These are phyloP conservation scores for Aspergillus leporis DNA, from an alignment of 495 filamentous ascomycete species.

Conservation along the genomic window DNA sequence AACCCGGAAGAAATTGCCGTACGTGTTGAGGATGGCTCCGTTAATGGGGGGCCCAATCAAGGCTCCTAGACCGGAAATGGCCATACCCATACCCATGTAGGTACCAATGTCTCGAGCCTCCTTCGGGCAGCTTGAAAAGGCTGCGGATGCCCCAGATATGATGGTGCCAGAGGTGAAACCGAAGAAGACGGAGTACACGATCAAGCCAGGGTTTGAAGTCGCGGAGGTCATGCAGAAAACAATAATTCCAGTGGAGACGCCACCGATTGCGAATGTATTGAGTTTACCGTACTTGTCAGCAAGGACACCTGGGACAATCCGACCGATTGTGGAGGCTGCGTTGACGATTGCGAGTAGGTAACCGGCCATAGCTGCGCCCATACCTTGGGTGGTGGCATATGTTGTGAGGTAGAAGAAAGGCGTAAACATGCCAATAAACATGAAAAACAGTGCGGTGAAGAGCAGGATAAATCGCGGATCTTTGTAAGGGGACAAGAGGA, in stretches of 20 bases:
- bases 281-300: slow-evolving; percentile 25
- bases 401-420: slow-evolving; percentile 29
- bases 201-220: slow-evolving; percentile 48
- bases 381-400: slow-evolving; percentile 18
- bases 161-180: slow-evolving; percentile 65
- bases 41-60: slow-evolving; percentile 60
- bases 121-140: slow-evolving; percentile 4
- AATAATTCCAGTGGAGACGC: neutral
- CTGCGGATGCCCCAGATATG: slow-evolving; percentile 42
- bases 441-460: too few relatives aligned
- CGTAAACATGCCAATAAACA: slow-evolving; percentile 20
- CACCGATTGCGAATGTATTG: slow-evolving; percentile 5
- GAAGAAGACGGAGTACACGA: slow-evolving; percentile 58
- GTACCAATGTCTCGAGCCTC: slow-evolving; percentile 48
- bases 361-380: slow-evolving; percentile 18
- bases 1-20: slow-evolving; percentile 1
- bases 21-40: slow-evolving; percentile 45
- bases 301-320: slow-evolving; percentile 22
- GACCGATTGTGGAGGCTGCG: slow-evolving; percentile 29
- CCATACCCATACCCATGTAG: slow-evolving; percentile 60
- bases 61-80: slow-evolving; percentile 43
- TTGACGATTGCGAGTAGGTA: slow-evolving; percentile 29
- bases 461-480: too few relatives aligned
- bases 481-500: too few relatives aligned
- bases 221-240: slow-evolving; percentile 11